Conservation (phyloP, 179 eudicot species). For the Beta lomatogona region DNA sequence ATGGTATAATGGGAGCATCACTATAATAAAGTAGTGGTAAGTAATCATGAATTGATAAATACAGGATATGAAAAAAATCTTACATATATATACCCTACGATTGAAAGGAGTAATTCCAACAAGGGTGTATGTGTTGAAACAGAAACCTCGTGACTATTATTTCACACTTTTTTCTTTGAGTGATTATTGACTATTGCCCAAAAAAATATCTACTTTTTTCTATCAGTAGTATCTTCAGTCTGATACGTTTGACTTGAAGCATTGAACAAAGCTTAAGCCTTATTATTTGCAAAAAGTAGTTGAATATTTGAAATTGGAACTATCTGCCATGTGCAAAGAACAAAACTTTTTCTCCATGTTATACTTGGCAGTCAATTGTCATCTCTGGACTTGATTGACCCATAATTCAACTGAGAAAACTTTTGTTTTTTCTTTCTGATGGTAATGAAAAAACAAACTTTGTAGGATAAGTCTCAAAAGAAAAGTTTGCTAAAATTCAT, state of each 20-base stretch:
- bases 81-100: conserved; percentile 2
- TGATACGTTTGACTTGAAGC: conserved; percentile 33
- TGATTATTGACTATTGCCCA: neutral
- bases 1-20: neutral
- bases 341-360: conserved; percentile 13
- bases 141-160: conserved; percentile 10
- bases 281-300: neutral
- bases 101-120: neutral
- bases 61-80: neutral
- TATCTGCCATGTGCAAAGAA: conserved; percentile 20
- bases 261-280: conserved; percentile 17
- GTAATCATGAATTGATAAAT: neutral
- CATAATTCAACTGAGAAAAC: neutral
- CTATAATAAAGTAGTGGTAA: neutral
- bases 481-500: no score
- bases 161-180: neutral
- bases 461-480: no score
- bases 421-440: no score
- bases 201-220: neutral
- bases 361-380: conserved; percentile 14
- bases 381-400: neutral
- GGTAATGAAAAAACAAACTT: no score
- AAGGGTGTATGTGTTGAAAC: neutral
- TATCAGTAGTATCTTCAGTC: conserved; percentile 16
- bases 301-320: conserved; percentile 6